Conservation (phyloP, 2,329 filamentous ascomycete genomes). For the Diaporthe velutina region DNA sequence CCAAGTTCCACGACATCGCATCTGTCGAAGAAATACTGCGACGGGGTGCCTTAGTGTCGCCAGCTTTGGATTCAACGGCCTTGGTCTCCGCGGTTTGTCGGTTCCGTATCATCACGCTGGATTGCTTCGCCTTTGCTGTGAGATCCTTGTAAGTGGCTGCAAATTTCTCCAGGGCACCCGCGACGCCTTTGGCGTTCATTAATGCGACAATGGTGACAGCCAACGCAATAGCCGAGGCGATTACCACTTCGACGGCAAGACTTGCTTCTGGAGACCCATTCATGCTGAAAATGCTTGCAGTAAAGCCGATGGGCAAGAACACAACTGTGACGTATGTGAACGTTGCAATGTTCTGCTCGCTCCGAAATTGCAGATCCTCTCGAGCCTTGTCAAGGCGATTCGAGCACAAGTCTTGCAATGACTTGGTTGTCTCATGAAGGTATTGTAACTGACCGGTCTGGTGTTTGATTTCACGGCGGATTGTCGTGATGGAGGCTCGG, state of each 20-base stretch:
- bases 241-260: neutral
- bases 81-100: neutral
- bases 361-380: neutral
- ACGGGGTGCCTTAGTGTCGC: too few relatives aligned
- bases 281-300: slow-evolving; percentile 12
- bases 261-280: neutral
- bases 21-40: neutral
- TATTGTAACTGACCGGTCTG: too few relatives aligned
- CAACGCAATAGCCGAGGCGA: neutral
- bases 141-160: neutral
- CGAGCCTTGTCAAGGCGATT: neutral
- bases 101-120: neutral
- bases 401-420: neutral
- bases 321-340: neutral
- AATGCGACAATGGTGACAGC: neutral
- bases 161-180: neutral
- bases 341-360: neutral
- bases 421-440: neutral
- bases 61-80: rapidly evolving
- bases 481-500: neutral
- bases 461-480: neutral
- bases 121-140: neutral
- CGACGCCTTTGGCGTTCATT: neutral
- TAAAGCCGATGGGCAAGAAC: neutral
- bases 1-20: neutral